A percentile compares a stretch with the other conserved stretches of the same genome.
Evolutionary conservation across 1,284 basidiomycete species (phyloP).

Genomic region (Moniliophthora roreri): DNA sequence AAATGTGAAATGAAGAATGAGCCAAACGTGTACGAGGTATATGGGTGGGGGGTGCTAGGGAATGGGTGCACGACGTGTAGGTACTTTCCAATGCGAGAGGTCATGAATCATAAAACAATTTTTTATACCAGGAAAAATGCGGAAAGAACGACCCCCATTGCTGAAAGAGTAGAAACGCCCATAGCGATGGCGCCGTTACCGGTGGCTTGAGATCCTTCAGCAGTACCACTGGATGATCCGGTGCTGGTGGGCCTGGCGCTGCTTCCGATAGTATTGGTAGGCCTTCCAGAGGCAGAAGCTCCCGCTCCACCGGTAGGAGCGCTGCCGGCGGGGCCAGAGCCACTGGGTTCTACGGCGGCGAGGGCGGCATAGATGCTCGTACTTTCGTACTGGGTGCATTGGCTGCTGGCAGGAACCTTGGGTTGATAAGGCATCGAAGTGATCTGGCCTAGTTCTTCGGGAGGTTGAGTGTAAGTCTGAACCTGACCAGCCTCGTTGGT

Average conservation of each 20-base stretch:
- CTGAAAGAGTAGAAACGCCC: not conserved
- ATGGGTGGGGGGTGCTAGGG: too few species aligned
- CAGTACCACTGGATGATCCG: not conserved
- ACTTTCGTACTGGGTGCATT: constrained; percentile 39
- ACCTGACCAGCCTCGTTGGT: constrained; percentile 36
- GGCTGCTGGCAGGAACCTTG: constrained; percentile 54
- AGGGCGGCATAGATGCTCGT: not conserved
- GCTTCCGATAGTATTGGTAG: not conserved
- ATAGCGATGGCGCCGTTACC: not conserved
- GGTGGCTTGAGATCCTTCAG: not conserved
- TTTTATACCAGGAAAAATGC: not conserved
- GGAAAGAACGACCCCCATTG: not conserved
- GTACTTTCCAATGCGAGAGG: too few species aligned
- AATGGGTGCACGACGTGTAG: too few species aligned
- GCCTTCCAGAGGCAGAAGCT: not conserved
- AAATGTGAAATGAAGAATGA: too few species aligned
- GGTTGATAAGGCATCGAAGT: constrained; percentile 61
- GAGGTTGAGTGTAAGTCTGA: constrained; percentile 49
- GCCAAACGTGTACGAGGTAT: too few species aligned
- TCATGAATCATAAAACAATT: not conserved
- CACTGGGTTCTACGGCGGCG: not conserved
- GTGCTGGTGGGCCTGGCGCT: not conserved
- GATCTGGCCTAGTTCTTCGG: constrained; percentile 57
- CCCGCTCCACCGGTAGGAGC: not conserved
- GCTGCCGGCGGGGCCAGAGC: too few species aligned